Base-by-base conservation (phyloP, 768 basidiomycete species). In the Terana coerulea region DNA sequence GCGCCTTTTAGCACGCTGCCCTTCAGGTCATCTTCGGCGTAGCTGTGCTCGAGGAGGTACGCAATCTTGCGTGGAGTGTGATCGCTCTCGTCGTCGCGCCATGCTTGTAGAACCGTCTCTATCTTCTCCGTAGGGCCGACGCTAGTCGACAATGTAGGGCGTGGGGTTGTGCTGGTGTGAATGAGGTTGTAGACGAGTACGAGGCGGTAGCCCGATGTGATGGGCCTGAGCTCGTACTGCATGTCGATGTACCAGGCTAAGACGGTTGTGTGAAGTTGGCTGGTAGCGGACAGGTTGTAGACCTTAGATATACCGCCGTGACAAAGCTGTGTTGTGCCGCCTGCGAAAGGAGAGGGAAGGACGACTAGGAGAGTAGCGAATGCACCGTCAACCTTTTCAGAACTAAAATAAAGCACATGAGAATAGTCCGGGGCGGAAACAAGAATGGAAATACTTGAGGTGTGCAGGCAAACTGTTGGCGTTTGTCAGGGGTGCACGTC, bases 171-270 rank as follows among this genome's bases (percentile, higher is more conserved):
- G 0, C 66, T 61, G 3, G 71, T 65, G 49, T 76, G 72, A n/a
- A 79, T 67, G 44, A 80, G 68, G 53, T 78, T 79, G 61, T 74
- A 80, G 0, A 77, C 73, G 5, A 80, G 69, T 0, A 76, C 78
- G 0, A 80, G 69, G 1, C 75, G 73, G 51, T 75, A 77, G 3
- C 79, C 79, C 15, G 71, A 69, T 0, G 71, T 75, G 39, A 79
- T 64, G 5, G 74, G 71, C 52, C 75, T 75, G 53, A 79, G 71
- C 64, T 76, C 75, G 59, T 78, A 76, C 40, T 62, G 64, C 43
- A 78, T 78, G 49, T 78, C 78, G 24, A 75, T 78, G 57, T 80
- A 78, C 76, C 78, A 81, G 1, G 78, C 68, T 3, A 79, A 62
- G 12, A 75, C 60, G 0, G 72, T 61, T 0, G 73, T 76, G 3